Conservation (phyloP, 202 grass and related monocot species). For the Panicum hallii region DNA sequence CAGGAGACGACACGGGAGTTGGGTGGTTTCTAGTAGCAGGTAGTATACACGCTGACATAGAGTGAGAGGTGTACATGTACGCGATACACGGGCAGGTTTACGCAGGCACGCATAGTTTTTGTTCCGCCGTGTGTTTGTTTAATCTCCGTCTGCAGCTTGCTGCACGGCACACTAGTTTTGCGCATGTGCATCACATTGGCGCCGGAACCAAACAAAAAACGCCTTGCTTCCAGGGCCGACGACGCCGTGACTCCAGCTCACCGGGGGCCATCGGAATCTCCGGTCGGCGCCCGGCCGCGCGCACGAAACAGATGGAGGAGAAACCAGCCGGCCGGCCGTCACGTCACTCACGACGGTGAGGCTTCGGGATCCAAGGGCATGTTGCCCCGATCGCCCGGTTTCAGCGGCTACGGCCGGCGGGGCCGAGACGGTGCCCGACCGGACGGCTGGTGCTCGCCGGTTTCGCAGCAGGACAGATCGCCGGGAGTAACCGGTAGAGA, state of each 20-base stretch:
- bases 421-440: background rate
- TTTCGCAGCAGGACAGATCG: background rate
- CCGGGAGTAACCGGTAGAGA: background rate
- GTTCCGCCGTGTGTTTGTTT: background rate
- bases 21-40: background rate
- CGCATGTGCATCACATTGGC: slow-evolving; percentile 47
- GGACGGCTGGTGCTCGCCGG: background rate
- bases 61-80: background rate
- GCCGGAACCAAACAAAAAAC: background rate
- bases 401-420: background rate
- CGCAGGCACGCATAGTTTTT: background rate
- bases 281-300: background rate
- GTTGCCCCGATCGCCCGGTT: background rate
- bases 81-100: too few relatives aligned
- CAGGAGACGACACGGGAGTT: background rate
- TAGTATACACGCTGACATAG: background rate
- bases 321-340: background rate
- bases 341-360: background rate
- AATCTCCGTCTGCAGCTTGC: slow-evolving; percentile 19
- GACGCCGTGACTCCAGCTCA: slow-evolving; percentile 3
- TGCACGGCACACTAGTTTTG: background rate
- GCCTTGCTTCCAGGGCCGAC: background rate
- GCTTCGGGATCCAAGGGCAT: background rate
- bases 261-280: background rate
- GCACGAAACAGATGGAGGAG: background rate